Evolutionary conservation across 139 green algal genomes (phyloP).

Genomic region (Coelastrella sp.): DNA sequence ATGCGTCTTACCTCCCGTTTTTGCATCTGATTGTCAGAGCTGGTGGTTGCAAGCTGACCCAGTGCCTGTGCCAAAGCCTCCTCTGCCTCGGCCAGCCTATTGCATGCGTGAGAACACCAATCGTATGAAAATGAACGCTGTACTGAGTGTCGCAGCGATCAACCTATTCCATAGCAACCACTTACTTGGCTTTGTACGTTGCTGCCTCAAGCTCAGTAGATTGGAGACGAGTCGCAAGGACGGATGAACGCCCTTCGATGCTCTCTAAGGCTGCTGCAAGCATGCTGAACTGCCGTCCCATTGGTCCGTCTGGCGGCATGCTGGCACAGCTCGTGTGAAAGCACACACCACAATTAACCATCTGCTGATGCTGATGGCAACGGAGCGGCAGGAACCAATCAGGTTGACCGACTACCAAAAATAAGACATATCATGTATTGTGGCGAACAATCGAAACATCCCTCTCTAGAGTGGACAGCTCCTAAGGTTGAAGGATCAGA

Average conservation of each 20-base stretch:
- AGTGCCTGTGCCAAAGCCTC: conserved; percentile 11
- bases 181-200: conserved; percentile 20
- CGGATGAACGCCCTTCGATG: conserved; percentile 43
- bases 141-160: neutral
- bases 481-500: too few species aligned
- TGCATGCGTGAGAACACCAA: too few species aligned
- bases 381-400: too few species aligned
- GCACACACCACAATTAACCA: neutral
- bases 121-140: too few species aligned
- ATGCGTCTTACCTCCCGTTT: conserved; percentile 38
- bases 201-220: conserved; percentile 9
- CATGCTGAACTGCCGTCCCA: conserved; percentile 27
- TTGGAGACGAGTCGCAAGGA: conserved; percentile 23
- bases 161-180: neutral
- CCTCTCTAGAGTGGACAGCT: too few species aligned
- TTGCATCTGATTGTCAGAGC: conserved; percentile 45
- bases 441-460: too few species aligned
- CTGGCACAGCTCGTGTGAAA: neutral
- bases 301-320: neutral
- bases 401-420: too few species aligned
- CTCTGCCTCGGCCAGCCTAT: conserved; percentile 41
- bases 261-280: conserved; percentile 43
- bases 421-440: too few species aligned
- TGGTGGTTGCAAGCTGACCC: neutral
- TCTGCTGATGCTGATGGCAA: neutral